Evolutionary conservation across 2,329 filamentous ascomycete species (phyloP).

Genomic region (Huntiella decipiens): DNA sequence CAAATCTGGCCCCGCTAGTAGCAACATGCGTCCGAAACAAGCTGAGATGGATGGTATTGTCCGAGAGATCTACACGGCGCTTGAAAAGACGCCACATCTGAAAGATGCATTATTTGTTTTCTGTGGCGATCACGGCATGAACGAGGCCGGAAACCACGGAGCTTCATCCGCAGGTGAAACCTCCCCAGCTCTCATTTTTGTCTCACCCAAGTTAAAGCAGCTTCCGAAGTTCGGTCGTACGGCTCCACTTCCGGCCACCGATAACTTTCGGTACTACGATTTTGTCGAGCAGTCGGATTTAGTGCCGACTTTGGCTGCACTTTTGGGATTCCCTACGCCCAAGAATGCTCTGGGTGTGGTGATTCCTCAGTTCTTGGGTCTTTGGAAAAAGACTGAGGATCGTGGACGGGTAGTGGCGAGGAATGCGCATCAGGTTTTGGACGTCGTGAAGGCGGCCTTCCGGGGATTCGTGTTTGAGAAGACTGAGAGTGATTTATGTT

Average conservation of each 20-base stretch:
- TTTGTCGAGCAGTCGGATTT: slow-evolving; percentile 88
- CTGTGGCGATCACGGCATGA: slow-evolving; percentile 97
- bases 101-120: slow-evolving; percentile 65
- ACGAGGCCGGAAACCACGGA: slow-evolving; percentile 91
- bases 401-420: slow-evolving; percentile 49
- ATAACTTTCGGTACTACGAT: slow-evolving; percentile 68
- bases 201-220: slow-evolving; percentile 69
- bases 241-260: slow-evolving; percentile 15
- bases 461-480: slow-evolving; percentile 21
- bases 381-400: slow-evolving; percentile 54
- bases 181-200: slow-evolving; percentile 76
- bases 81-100: slow-evolving; percentile 52
- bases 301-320: slow-evolving; percentile 67
- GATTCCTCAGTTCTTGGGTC: slow-evolving; percentile 55
- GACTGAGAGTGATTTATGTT: slow-evolving; percentile 1
- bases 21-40: slow-evolving; percentile 86
- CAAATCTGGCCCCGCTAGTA: slow-evolving; percentile 74
- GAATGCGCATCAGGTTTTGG: slow-evolving; percentile 66
- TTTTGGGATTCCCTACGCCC: slow-evolving; percentile 75
- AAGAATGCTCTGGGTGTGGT: slow-evolving; percentile 81
- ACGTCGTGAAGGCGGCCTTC: slow-evolving; percentile 58
- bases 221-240: slow-evolving; percentile 20
- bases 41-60: slow-evolving; percentile 82
- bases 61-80: slow-evolving; percentile 52
- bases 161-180: slow-evolving; percentile 89